These are phyloP conservation scores for Berberis vulgaris DNA, from an alignment of 164 flowering plant species.

Conservation along the genomic window DNA sequence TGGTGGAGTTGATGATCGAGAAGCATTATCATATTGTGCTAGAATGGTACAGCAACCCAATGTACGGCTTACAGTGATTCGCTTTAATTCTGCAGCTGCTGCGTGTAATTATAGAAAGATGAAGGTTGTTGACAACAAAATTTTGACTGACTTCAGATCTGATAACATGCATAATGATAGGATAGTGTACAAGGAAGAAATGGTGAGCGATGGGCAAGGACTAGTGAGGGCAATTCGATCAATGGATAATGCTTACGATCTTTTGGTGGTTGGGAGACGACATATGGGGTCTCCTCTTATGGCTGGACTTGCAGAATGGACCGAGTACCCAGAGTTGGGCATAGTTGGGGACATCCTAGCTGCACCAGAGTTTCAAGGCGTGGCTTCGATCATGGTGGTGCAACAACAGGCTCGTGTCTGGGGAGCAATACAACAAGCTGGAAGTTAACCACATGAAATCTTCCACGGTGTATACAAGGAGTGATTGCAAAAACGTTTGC, in stretches of 20 bases:
- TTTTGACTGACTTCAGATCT: conserved; percentile 17
- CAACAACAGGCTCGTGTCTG: too few species aligned
- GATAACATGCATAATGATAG: conserved; percentile 1
- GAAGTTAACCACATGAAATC: too few species aligned
- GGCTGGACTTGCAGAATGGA: conserved; percentile 22
- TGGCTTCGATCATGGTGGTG: too few species aligned
- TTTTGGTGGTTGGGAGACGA: conserved; percentile 28
- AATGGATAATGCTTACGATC: conserved; percentile 16
- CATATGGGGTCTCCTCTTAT: conserved; percentile 11
- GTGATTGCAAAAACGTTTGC: too few species aligned
- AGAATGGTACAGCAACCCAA: conserved; percentile 21
- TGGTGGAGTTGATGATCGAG: conserved; percentile 48
- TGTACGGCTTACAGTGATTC: neutral
- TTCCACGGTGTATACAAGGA: too few species aligned
- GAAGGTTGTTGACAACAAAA: conserved; percentile 15
- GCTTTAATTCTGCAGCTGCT: conserved; percentile 10
- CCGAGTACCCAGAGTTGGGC: conserved; percentile 24
- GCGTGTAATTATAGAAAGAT: neutral
- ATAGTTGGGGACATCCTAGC: too few species aligned
- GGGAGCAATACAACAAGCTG: too few species aligned
- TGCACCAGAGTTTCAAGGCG: too few species aligned
- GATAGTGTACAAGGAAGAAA: conserved; percentile 18
- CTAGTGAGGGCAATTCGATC: conserved; percentile 13
- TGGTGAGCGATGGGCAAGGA: conserved; percentile 19
- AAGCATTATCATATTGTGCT: conserved; percentile 33